Evolutionary conservation across 176 grass and related monocot genomes (phyloP), one percentile per base, ranked within the genome.

Genomic region (Oryza brachyantha): DNA sequence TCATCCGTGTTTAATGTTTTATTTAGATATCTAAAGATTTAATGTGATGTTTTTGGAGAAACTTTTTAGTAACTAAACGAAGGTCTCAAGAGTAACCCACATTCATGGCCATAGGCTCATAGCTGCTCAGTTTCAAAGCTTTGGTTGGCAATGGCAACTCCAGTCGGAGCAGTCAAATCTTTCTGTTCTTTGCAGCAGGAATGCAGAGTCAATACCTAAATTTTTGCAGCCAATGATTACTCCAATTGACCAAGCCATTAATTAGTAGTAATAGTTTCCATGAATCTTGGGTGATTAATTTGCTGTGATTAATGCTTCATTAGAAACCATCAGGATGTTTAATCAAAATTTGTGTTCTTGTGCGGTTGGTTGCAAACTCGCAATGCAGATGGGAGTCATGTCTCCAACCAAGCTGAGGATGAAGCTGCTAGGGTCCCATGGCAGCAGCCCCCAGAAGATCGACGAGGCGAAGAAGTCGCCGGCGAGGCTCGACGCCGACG

Each of bases 361-460:
- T 60, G 16, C 3, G 74, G 32, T 67, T 57, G 45, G 16, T 48
- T 52, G 46, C 45, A 48, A 43, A 43, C 13, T 45, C 16, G 6
- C 37, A 36, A 39, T 78, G 57, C 55, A 94, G 96, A 89, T 85
- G 76, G 88, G 86, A 11, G 79, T 87, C 1, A 81, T 99, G 40
- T 95, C 96, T 63, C 96, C 92, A 1, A 89, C 90, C 27, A 99
- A 95, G 78, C 84, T 93, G 27, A 87, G 88, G 81, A 93, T 93
- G 88, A 99, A 87, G 76, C 85, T 99, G 55, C 60, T 93, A 5
- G 92, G 96, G 19, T 90, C 89, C 34, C 52, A 80, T 55, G 81
- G 84, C 9, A 48, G 40, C 37, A 29, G 32, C 43, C 31, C 31
- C 31, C 31, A 32, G 3, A 41, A n/a, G 62, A 79, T 65, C 42